Evolutionary conservation across 768 basidiomycete genomes (phyloP).

Genomic region (Calvatia gigantea): DNA sequence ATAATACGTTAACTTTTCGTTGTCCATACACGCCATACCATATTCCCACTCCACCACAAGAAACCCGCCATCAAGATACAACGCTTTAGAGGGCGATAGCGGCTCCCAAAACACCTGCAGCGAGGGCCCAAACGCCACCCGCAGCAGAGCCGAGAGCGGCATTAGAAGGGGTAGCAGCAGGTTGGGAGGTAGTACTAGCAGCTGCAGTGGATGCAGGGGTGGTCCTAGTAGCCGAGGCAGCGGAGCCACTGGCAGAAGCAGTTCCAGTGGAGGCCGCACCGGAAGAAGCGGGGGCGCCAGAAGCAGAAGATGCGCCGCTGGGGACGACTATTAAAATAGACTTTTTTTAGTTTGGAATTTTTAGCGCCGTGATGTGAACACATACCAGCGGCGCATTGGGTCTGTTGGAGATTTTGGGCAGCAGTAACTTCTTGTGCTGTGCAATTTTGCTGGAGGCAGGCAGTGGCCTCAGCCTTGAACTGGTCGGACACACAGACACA

Average conservation of each 20-base stretch:
- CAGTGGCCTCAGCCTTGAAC: slow-evolving; percentile 19
- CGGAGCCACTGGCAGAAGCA: slow-evolving; percentile 8
- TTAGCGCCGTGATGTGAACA: not conserved
- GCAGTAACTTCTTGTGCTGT: slow-evolving; percentile 16
- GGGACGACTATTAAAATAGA: slow-evolving; percentile 6
- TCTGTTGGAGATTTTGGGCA: slow-evolving; percentile 16
- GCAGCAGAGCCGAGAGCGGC: not conserved
- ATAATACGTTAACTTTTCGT: no score
- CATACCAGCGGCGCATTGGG: slow-evolving; percentile 20
- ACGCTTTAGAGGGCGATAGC: not conserved
- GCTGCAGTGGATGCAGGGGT: not conserved
- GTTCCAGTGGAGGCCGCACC: slow-evolving; percentile 14
- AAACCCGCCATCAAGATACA: not conserved
- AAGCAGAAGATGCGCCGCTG: slow-evolving; percentile 15
- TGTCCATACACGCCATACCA: no score
- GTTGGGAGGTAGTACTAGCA: not conserved
- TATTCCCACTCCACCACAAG: no score
- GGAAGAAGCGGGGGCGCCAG: not conserved
- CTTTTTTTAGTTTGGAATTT: not conserved
- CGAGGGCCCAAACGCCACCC: slow-evolving; percentile 8
- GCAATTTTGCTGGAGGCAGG: slow-evolving; percentile 19
- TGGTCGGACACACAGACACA: slow-evolving; percentile 23
- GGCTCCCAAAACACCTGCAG: not conserved
- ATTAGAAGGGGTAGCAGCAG: slow-evolving; percentile 9
- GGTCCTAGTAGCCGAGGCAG: not conserved